Evolutionary conservation across 1,139 yeast genomes (phyloP).

Genomic region (Eremothecium cymbalariae): DNA sequence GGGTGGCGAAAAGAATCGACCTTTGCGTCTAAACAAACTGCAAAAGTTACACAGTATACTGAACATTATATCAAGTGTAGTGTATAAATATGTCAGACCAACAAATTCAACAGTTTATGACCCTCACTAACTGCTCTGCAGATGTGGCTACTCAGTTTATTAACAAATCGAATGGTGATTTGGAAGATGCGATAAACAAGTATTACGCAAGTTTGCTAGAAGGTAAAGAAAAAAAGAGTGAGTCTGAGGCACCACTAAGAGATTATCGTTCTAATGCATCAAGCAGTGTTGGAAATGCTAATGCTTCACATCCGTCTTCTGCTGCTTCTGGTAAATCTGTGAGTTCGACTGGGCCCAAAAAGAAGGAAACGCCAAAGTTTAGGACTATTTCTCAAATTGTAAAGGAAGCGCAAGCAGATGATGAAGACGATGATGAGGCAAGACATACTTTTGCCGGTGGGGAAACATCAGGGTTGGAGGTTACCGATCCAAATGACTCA

Average conservation of each 20-base stretch:
- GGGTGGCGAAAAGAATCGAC: slow-evolving; percentile 5
- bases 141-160: slow-evolving; percentile 40
- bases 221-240: background rate
- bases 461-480: slow-evolving; percentile 87
- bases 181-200: slow-evolving; percentile 30
- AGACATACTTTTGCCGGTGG: slow-evolving; percentile 83
- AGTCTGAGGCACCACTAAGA: background rate
- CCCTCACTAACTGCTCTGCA: slow-evolving; percentile 40
- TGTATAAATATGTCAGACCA: slow-evolving; percentile 23
- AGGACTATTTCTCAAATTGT: slow-evolving; percentile 50
- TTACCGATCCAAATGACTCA: slow-evolving; percentile 76
- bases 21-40: background rate
- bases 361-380: slow-evolving; percentile 31
- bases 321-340: background rate
- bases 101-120: slow-evolving; percentile 46
- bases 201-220: slow-evolving; percentile 23
- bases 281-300: slow-evolving; percentile 4
- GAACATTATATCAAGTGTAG: too few species aligned
- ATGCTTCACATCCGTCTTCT: background rate
- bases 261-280: slow-evolving; percentile 3
- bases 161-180: slow-evolving; percentile 30
- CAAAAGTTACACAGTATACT: background rate
- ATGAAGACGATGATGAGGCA: slow-evolving; percentile 55
- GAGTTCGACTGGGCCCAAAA: slow-evolving; percentile 7
- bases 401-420: slow-evolving; percentile 33